Percentiles rank a stretch among this genome's conserved stretches.
phyloP scores from a whole-genome alignment of 495 filamentous ascomycete species.

The Aspergillus asperescens region DNA sequence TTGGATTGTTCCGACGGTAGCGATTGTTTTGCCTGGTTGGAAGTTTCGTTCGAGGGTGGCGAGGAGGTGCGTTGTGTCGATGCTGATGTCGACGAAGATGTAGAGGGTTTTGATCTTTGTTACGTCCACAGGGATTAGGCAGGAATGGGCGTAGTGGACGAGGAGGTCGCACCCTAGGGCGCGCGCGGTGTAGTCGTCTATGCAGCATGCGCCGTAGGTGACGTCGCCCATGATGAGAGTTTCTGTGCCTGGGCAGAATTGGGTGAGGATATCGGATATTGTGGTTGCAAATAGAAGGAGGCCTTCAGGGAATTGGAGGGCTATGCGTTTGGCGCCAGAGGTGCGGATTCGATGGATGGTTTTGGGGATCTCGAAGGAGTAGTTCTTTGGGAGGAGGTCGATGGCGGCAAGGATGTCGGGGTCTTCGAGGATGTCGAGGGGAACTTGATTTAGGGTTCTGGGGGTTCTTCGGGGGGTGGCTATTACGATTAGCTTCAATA shows the following conservation, averaged over 20 bases:
- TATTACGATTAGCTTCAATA: conserved; percentile 22
- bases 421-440: conserved; percentile 78
- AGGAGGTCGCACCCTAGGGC: conserved; percentile 92
- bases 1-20: conserved; percentile 94
- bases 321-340: conserved; percentile 69
- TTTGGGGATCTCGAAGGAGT: conserved; percentile 97
- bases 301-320: conserved; percentile 94
- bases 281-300: conserved; percentile 94
- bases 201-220: conserved; percentile 97
- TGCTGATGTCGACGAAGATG: conserved; percentile 96
- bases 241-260: conserved; percentile 85
- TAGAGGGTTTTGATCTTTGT: conserved; percentile 95
- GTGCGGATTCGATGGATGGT: conserved; percentile 91
- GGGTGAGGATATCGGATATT: conserved; percentile 92
- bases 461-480: conserved; percentile 61
- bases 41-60: conserved; percentile 89
- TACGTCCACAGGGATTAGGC: conserved; percentile 90
- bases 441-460: conserved; percentile 82
- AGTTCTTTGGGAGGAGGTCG: conserved; percentile 81
- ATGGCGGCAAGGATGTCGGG: conserved; percentile 86
- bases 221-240: conserved; percentile 99
- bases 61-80: conserved; percentile 81
- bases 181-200: conserved; percentile 95
- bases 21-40: conserved; percentile 72
- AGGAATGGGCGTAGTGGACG: conserved; percentile 96